Base-by-base conservation (phyloP, 768 basidiomycete genomes). In the Gymnopilus junonius region DNA sequence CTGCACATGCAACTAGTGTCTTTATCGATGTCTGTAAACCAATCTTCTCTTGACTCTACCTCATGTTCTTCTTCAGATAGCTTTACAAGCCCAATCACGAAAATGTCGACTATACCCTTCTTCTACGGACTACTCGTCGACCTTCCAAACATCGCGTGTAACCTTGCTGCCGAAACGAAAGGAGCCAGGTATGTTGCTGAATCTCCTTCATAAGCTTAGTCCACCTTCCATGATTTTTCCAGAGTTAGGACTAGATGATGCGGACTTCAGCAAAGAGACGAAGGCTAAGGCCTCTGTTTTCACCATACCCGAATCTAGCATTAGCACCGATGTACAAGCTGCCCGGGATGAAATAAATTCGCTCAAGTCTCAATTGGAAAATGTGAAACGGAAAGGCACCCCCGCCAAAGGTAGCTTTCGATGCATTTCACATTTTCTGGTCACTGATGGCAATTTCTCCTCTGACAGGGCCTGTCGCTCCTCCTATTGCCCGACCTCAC, bases 21-120 rank as follows among this genome's bases (percentile, higher is more conserved):
- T 84, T 93, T 61, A 73, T 83, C 54, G 83, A 83, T 65, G 91
- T 91, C 75, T 71, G 85, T 69, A 15, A 50, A 15, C 25, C 8
- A 15, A 43, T 56, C 43, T 31, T 46, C n/a, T n/a, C 20, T 31
- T 37, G 48, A 48, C 27, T 27, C 54, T 48, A 51, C 29, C 45
- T 50, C 6, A 54, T 55, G 32, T 45, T 29, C 55, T 54, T 48
- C 45, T 50, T 45, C 66, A 92, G 91, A 87, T 93, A 71, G 91
- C 89, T 1, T 73, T 89, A n/a, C 84, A 88, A 73, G 90, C 90
- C 3, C 87, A 90, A 71, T 83, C 85, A 6, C 82, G 87, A 59
- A 83, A 82, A 64, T 87, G 88, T 68, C 86, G 79, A 34, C 67
- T 91, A 27, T 81, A 87, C 62, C 79, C 80, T 51, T 75, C 77